These are phyloP conservation scores for Aspergillus bertholletiae DNA, from an alignment of 495 filamentous ascomycete genomes.

Conservation along the genomic window DNA sequence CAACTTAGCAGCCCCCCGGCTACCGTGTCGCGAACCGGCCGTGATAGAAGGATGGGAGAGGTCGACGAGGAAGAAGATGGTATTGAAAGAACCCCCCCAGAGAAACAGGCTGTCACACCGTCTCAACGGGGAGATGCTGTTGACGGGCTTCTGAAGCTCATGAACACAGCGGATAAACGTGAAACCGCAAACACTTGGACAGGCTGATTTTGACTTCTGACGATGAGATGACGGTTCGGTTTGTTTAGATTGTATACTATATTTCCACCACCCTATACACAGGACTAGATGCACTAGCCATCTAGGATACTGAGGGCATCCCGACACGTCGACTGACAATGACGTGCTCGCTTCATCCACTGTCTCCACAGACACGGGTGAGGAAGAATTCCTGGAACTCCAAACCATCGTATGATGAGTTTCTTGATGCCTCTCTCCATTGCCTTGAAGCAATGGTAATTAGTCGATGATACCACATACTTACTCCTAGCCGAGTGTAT, in stretches of 20 bases:
- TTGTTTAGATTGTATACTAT: slow-evolving; percentile 6
- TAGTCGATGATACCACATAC: not conserved
- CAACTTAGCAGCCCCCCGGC: slow-evolving; percentile 38
- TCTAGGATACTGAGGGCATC: not conserved
- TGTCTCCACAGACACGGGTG: not conserved
- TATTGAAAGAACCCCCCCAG: not conserved
- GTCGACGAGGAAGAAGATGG: slow-evolving; percentile 11
- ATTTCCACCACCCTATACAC: not conserved
- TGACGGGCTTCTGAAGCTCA: slow-evolving; percentile 40
- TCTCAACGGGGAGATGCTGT: slow-evolving; percentile 41
- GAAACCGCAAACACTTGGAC: slow-evolving; percentile 19
- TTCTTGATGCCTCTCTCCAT: not conserved
- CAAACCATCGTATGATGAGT: not conserved
- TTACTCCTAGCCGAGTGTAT: not conserved
- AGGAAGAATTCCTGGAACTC: not conserved
- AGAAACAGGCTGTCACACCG: slow-evolving; percentile 11
- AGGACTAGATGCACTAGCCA: not conserved
- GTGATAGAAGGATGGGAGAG: slow-evolving; percentile 4
- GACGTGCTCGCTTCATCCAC: not conserved
- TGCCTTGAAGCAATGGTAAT: not conserved
- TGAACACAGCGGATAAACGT: slow-evolving; percentile 28
- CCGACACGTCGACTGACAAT: not conserved
- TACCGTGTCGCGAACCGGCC: slow-evolving; percentile 20
- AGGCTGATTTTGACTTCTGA: slow-evolving; percentile 13
- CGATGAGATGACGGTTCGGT: not conserved